Base-by-base conservation (phyloP, 2,329 filamentous ascomycete genomes). In the Exophiala oligosperma region DNA sequence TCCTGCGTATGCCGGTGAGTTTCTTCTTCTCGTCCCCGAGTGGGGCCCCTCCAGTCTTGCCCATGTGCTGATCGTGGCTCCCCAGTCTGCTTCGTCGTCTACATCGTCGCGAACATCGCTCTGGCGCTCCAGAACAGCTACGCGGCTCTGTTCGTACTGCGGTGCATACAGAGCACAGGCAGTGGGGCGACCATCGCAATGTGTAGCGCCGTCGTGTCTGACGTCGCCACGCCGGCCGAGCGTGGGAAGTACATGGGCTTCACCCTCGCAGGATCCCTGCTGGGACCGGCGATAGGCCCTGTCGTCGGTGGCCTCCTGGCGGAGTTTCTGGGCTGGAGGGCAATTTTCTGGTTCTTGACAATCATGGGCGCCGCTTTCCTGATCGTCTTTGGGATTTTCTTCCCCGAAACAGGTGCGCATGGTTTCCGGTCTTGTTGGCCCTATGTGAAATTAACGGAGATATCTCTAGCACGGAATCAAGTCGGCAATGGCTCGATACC, bases 321-420 rank as follows among this genome's bases (percentile, higher is more conserved):
- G 0, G 73, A 79, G 48, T 74, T 75, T 47, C 64, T 83, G 0
- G 81, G 81, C 0, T 84, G 81, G 81, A 70, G 75, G 37, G 72
- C 74, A 0, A 77, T 83, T 2, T 84, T 84, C 61, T 84, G 80
- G 79, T 81, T 82, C 55, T 70, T 84, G 6, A 71, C 76, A 28
- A 81, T 83, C n/a, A 72, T 79, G 49, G 71, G 76, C 0, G 75
- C 71, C 0, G 67, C 68, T 2, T 67, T 73, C 40, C 57, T 71
- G 37, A 4, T 69, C 6, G 61, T 67, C 0, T 56, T 73, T 9
- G 23, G 66, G 1, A 32, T 72, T 1, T 68, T 73, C 66, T 72
- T 74, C 28, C 73, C 72, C 0, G 73, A 75, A 59, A 76, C 73
- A 17, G 69, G 61, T 63, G 56, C 9, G 48, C 47, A 29, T 35